A percentile compares a stretch with the other conserved stretches of the same genome.
Conservation (phyloP, 2,329 filamentous ascomycete genomes). For the Scedosporium aurantiacum region DNA sequence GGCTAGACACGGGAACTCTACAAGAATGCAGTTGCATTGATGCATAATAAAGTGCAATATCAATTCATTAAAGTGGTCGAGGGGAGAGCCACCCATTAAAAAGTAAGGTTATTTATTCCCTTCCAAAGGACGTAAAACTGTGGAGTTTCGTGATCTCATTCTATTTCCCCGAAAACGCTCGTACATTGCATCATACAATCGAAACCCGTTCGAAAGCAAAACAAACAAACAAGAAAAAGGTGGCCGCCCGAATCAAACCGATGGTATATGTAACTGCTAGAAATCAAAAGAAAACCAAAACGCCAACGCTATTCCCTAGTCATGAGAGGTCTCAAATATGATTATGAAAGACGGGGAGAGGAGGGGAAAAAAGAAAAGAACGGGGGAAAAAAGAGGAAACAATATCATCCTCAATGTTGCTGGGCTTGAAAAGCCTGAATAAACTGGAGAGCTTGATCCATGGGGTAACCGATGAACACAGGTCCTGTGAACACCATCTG, state of each 20-base stretch:
- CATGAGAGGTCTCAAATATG: neutral
- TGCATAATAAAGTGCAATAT: no score
- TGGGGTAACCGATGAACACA: slow-evolving; percentile 83
- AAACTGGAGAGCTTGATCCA: slow-evolving; percentile 69
- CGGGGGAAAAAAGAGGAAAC: slow-evolving; percentile 14
- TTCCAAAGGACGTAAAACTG: neutral
- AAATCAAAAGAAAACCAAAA: neutral
- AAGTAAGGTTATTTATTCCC: neutral
- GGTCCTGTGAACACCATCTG: slow-evolving; percentile 86
- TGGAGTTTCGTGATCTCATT: neutral
- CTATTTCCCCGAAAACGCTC: neutral
- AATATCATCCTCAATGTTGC: slow-evolving; percentile 12
- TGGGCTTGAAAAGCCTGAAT: slow-evolving; percentile 46
- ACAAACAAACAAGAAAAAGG: neutral
- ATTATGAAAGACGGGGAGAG: slow-evolving; percentile 4
- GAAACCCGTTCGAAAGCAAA: neutral
- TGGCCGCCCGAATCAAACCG: neutral
- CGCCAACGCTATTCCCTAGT: neutral
- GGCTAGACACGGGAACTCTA: no score
- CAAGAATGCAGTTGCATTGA: no score
- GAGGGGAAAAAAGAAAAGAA: slow-evolving; percentile 4
- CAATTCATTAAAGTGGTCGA: no score
- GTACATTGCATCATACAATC: neutral
- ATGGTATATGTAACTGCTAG: slow-evolving; percentile 1
- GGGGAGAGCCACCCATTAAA: no score